Percentiles rank a stretch among this genome's conserved stretches.
Conservation (phyloP, 108 stramenopile species). For the Conticribra guillardii region DNA sequence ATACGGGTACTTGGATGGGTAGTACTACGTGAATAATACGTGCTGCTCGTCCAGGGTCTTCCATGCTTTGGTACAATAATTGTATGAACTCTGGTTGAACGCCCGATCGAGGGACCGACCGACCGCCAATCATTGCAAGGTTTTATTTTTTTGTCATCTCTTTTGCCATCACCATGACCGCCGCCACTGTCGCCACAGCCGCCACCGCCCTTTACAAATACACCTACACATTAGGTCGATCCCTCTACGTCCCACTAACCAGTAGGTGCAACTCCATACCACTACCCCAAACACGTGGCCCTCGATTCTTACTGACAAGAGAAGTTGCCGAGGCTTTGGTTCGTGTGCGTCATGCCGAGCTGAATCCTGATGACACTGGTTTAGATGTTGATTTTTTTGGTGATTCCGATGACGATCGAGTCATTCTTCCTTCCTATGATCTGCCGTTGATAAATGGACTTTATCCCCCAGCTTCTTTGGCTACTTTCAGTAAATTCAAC, state of each 20-base stretch:
- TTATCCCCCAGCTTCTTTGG: neutral
- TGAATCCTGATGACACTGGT: constrained; percentile 21
- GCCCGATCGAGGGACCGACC: no score
- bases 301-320: constrained; percentile 54
- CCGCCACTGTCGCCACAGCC: neutral
- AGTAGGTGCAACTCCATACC: constrained; percentile 64
- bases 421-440: constrained; percentile 9
- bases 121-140: no score
- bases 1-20: no score
- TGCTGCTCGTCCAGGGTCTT: no score
- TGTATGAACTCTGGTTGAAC: no score
- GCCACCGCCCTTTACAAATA: constrained; percentile 40
- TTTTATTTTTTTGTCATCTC: neutral
- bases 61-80: no score
- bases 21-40: no score
- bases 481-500: neutral
- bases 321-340: constrained; percentile 57
- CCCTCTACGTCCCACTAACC: constrained; percentile 78
- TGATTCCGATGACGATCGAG: neutral
- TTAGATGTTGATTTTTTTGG: constrained; percentile 16
- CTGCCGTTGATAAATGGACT: constrained; percentile 10
- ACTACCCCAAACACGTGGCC: constrained; percentile 68
- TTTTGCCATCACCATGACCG: neutral
- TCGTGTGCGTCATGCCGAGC: constrained; percentile 60
- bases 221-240: constrained; percentile 66